Evolutionary conservation across 1,139 yeast genomes (phyloP).

Genomic region (Kluyveromyces sp.): DNA sequence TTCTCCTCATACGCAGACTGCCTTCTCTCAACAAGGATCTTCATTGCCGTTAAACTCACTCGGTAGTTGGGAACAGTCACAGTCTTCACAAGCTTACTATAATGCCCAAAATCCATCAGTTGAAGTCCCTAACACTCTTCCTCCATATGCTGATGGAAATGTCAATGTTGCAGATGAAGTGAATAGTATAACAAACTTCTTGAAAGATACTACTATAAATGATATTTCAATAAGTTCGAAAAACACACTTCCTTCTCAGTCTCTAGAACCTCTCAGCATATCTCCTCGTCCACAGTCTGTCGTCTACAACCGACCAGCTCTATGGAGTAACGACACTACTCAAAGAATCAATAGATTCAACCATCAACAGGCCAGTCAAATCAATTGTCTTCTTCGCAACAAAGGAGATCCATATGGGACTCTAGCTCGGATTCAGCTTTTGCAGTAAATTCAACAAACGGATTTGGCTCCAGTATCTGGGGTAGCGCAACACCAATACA

Average conservation of each 20-base stretch:
- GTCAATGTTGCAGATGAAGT: conserved; percentile 13
- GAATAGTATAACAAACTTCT: conserved; percentile 22
- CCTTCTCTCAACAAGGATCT: not conserved
- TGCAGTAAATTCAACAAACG: not conserved
- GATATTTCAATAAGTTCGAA: conserved; percentile 9
- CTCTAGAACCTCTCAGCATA: not conserved
- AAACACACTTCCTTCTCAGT: not conserved
- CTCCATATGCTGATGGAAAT: not conserved
- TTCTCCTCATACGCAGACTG: conserved; percentile 1
- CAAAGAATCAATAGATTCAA: not conserved
- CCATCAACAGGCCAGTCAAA: not conserved
- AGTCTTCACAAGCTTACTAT: not conserved
- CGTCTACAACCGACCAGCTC: not conserved
- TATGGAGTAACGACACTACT: not conserved
- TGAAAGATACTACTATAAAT: conserved; percentile 19
- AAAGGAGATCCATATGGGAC: conserved; percentile 25
- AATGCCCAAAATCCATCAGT: not conserved
- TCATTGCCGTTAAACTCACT: not conserved
- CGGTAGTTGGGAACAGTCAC: not conserved
- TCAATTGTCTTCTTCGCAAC: conserved; percentile 2
- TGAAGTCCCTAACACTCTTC: not conserved
- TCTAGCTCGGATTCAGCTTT: conserved; percentile 4
- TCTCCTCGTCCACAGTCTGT: not conserved
- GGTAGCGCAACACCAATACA: conserved; percentile 9
- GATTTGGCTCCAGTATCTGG: conserved; percentile 11